Evolutionary conservation across 2,329 filamentous ascomycete species (phyloP).

Genomic region (Aspergillus sclerotialis): DNA sequence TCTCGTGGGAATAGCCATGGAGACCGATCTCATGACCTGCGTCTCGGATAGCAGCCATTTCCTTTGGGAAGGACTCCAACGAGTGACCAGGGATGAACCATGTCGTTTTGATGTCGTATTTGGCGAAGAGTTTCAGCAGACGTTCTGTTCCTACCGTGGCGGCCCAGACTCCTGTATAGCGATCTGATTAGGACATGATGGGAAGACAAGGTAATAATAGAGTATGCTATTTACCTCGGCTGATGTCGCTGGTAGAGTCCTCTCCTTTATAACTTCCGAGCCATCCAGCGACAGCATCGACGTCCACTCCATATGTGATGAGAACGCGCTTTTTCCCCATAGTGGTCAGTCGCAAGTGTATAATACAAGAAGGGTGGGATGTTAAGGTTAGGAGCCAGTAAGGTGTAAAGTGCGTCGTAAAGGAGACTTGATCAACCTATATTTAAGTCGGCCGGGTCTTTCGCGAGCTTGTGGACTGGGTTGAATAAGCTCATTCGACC

Average conservation of each 20-base stretch:
- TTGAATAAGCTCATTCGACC: no score
- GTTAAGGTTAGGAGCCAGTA: no score
- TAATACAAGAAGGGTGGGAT: no score
- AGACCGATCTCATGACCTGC: conserved; percentile 60
- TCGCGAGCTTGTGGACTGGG: no score
- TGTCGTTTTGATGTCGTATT: conserved; percentile 63
- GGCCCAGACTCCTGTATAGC: conserved; percentile 52
- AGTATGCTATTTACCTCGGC: conserved; percentile 18
- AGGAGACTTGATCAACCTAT: no score
- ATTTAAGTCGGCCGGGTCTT: no score
- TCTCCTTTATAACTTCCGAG: conserved; percentile 27
- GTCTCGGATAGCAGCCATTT: conserved; percentile 56
- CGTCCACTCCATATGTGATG: conserved; percentile 24
- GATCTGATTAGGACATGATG: conserved; percentile 1
- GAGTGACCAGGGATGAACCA: conserved; percentile 61
- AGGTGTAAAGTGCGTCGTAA: no score
- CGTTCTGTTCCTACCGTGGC: conserved; percentile 60
- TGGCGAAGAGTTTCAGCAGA: conserved; percentile 63
- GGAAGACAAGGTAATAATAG: neutral
- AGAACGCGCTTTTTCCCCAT: conserved; percentile 20
- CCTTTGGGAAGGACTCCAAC: conserved; percentile 59
- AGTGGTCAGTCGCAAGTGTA: no score
- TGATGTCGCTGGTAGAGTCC: conserved; percentile 26
- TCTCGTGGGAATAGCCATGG: conserved; percentile 70
- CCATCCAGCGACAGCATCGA: conserved; percentile 28